Percentiles rank a stretch among this genome's conserved stretches.
These are phyloP conservation scores for Botrytis fabae DNA, from an alignment of 2,329 filamentous ascomycete species.

Conservation along the genomic window DNA sequence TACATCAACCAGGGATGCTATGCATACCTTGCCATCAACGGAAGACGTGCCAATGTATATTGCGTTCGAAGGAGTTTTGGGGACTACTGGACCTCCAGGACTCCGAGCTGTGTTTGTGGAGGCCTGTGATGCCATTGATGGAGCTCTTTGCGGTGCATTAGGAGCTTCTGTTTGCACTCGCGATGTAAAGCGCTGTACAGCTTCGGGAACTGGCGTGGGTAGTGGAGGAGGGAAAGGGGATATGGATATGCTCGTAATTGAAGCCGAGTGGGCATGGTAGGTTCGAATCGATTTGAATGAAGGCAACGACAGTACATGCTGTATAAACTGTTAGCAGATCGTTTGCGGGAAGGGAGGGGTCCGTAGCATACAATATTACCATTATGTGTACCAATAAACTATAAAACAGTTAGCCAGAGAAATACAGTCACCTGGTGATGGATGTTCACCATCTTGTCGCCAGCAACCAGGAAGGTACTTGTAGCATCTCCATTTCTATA, in stretches of 20 bases:
- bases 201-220: slow-evolving; percentile 42
- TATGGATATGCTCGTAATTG: slow-evolving; percentile 84
- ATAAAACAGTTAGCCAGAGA: slow-evolving; percentile 41
- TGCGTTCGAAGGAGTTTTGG: slow-evolving; percentile 79
- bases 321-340: slow-evolving; percentile 36
- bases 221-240: slow-evolving; percentile 77
- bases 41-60: slow-evolving; percentile 94
- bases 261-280: slow-evolving; percentile 92
- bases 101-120: slow-evolving; percentile 54
- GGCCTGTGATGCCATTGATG: slow-evolving; percentile 48
- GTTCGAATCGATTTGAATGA: slow-evolving; percentile 77
- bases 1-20: slow-evolving; percentile 80
- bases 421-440: background rate
- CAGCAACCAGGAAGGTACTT: slow-evolving; percentile 83
- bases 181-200: slow-evolving; percentile 40
- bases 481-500: slow-evolving; percentile 96
- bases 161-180: slow-evolving; percentile 31
- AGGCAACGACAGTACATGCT: slow-evolving; percentile 86
- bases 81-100: slow-evolving; percentile 55
- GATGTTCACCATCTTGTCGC: slow-evolving; percentile 86
- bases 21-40: slow-evolving; percentile 92
- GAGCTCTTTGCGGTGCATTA: slow-evolving; percentile 38
- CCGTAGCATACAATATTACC: slow-evolving; percentile 78
- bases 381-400: slow-evolving; percentile 94
- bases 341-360: slow-evolving; percentile 27